Percentiles rank a stretch among this genome's conserved stretches.
These are phyloP conservation scores for Botryotinia narcissicola DNA, from an alignment of 2,329 filamentous ascomycete genomes.

Conservation along the genomic window DNA sequence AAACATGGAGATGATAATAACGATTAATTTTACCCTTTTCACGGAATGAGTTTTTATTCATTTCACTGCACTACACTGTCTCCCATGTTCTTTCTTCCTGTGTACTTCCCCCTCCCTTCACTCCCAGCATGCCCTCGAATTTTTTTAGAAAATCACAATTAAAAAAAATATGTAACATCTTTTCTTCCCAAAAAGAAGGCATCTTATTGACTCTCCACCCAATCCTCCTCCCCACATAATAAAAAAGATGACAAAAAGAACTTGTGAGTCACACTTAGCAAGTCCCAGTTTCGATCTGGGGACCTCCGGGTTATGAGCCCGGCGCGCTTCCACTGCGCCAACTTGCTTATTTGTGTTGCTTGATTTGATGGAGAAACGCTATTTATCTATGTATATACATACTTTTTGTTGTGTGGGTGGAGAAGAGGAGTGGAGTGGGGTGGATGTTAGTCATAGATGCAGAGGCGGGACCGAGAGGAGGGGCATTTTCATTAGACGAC, in stretches of 20 bases:
- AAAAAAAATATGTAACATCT: not conserved
- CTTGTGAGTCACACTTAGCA: rapidly evolving
- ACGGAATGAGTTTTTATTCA: not conserved
- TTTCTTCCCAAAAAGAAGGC: too few relatives aligned
- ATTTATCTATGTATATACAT: not conserved
- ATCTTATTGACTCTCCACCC: not conserved
- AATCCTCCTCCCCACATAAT: not conserved
- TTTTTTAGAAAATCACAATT: not conserved
- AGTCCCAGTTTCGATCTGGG: conserved; percentile 35
- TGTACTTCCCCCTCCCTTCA: too few relatives aligned
- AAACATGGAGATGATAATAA: not conserved
- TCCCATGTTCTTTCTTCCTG: not conserved
- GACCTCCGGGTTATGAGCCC: conserved; percentile 43
- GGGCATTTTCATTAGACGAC: not conserved
- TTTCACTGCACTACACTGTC: not conserved
- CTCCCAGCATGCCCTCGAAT: not conserved
- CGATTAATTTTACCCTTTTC: not conserved
- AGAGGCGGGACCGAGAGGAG: not conserved
- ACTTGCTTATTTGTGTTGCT: conserved; percentile 32
- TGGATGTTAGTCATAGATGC: not conserved
- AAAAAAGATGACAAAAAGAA: not conserved
- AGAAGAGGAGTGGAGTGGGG: not conserved
- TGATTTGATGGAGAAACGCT: rapidly evolving
- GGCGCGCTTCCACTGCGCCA: conserved; percentile 41
- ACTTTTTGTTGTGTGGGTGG: rapidly evolving